Evolutionary conservation across 2,329 filamentous ascomycete genomes (phyloP).

Genomic region (Talaromyces sp.): DNA sequence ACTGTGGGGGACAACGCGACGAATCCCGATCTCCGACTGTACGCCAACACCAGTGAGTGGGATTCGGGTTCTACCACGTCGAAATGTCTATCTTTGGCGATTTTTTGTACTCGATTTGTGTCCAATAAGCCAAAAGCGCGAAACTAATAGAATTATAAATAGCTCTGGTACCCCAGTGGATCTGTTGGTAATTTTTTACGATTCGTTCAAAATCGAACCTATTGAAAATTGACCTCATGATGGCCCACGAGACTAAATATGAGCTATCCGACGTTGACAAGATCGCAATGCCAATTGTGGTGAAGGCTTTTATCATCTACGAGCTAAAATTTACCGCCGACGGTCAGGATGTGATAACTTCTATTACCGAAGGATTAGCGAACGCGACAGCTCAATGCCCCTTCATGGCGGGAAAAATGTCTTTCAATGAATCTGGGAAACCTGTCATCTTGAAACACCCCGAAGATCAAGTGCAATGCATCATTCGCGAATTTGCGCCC

Average conservation of each 20-base stretch:
- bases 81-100: too few relatives aligned
- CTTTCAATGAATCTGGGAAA: slow-evolving; percentile 16
- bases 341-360: slow-evolving; percentile 13
- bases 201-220: too few relatives aligned
- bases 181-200: too few relatives aligned
- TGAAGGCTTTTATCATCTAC: slow-evolving; percentile 25
- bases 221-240: too few relatives aligned
- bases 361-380: slow-evolving; percentile 20
- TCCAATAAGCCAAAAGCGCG: too few relatives aligned
- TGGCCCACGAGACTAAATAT: slow-evolving; percentile 7
- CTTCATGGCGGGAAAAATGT: slow-evolving; percentile 23
- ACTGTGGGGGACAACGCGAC: not conserved
- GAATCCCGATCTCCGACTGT: too few relatives aligned
- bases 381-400: slow-evolving; percentile 22
- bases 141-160: too few relatives aligned
- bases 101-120: too few relatives aligned
- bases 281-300: slow-evolving; percentile 19
- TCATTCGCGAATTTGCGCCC: slow-evolving; percentile 9
- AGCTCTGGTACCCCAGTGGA: too few relatives aligned
- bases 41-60: too few relatives aligned
- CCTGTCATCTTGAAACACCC: slow-evolving; percentile 14
- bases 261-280: slow-evolving; percentile 29
- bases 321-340: slow-evolving; percentile 14
- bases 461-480: slow-evolving; percentile 9
- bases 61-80: too few relatives aligned